These are phyloP conservation scores for Zygosaccharomyces pseudobailii DNA, from an alignment of 1,139 yeast species.

Conservation along the genomic window DNA sequence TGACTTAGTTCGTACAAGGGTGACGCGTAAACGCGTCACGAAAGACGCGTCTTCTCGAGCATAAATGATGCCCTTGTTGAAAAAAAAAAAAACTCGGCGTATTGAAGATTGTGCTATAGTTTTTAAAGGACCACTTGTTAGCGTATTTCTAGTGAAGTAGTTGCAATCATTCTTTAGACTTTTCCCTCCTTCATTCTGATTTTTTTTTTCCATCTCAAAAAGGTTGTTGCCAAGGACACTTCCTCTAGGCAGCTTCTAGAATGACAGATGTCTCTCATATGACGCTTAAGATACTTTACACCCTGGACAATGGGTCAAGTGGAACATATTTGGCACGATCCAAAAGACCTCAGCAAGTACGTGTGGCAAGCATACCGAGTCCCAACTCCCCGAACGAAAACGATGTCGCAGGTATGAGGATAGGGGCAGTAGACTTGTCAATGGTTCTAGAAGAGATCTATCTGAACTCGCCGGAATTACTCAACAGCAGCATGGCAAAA, in stretches of 20 bases:
- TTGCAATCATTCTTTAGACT: not conserved
- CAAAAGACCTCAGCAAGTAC: constrained; percentile 24
- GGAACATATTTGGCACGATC: constrained; percentile 33
- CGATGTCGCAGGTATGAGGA: constrained; percentile 14
- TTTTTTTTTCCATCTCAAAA: too few species aligned
- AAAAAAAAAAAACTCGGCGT: not conserved
- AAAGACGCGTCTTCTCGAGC: not conserved
- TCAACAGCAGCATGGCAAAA: constrained; percentile 17
- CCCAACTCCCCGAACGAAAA: constrained; percentile 14
- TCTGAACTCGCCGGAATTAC: constrained; percentile 33
- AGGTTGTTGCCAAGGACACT: not conserved
- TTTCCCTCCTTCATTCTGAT: not conserved
- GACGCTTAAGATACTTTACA: constrained; percentile 33
- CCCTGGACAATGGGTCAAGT: constrained; percentile 30
- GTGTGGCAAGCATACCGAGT: constrained; percentile 26
- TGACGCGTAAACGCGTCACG: constrained; percentile 5
- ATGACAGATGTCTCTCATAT: constrained; percentile 24
- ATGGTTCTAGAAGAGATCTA: constrained; percentile 30
- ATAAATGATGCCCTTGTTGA: constrained; percentile 1
- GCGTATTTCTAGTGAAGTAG: not conserved
- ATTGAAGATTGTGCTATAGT: not conserved
- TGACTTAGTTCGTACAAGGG: not conserved
- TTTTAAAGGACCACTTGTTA: not conserved
- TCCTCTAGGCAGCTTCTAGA: not conserved
- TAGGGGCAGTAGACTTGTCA: constrained; percentile 29